Base-by-base conservation (phyloP, 2,329 filamentous ascomycete species). In the Ilyonectria sp. region DNA sequence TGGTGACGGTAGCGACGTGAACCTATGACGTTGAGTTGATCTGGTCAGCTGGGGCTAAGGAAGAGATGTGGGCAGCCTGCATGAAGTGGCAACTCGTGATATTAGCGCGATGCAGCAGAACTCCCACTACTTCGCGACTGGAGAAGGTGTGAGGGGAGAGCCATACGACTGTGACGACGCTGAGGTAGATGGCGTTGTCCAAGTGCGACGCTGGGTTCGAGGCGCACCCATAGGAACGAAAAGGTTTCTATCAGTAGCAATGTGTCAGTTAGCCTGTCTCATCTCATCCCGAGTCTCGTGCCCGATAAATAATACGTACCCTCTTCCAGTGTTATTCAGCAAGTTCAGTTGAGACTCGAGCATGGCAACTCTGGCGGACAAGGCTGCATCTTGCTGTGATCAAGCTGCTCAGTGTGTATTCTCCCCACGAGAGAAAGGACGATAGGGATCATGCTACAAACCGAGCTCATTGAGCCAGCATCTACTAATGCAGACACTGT, bases 281-380 rank as follows among this genome's bases (percentile, higher is more conserved):
- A 46, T 46, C 44, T 46, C 10, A 23, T 23, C 23, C n/a, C 19
- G 44, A 23, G 44, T 46, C 44, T 23, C 44, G 23, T 17, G 29
- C 23, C 23, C 13, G 6, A 33, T 29, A 52, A 52, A 52, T 31
- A 33, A 52, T 26, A 19, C 49, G 29, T n/a, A 52, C 23, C 23
- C 49, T 2, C 29, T 29, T 19, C 49, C 23, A 11, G 26, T 29
- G 26, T 52, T n/a, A 29, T 52, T 33, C 29, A 52, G 26, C 49
- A 33, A 29, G 49, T 33, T 33, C 49, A 52, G 29, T 33, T 33
- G 26, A 6, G 49, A 52, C 49, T 52, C 49, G n/a, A 52, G 23
- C 29, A 33, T 52, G 31, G 49, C 49, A 52, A 52, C 15, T 52
- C 49, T 52, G 10, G 49, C 49, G 49, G 49, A 29, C 49, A 52